A percentile compares a stretch with the other conserved stretches of the same genome.
Evolutionary conservation across 1,139 yeast species (phyloP).

Genomic region (Hyphopichia burtonii): DNA sequence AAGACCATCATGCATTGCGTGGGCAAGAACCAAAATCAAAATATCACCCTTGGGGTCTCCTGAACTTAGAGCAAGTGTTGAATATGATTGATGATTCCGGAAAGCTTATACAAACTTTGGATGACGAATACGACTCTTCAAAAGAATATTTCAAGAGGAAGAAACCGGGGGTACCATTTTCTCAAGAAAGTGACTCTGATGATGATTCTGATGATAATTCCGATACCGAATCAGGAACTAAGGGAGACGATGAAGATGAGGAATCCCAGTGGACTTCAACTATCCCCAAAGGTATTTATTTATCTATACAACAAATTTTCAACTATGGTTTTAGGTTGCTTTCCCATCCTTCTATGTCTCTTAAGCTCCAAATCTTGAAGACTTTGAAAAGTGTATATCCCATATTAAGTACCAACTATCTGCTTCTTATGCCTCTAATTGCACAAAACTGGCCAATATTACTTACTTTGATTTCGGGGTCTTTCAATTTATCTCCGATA

Average conservation of each 20-base stretch:
- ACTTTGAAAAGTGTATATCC: constrained; percentile 55
- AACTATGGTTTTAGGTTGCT: constrained; percentile 70
- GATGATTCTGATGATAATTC: constrained; percentile 32
- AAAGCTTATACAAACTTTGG: constrained; percentile 29
- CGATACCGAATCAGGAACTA: constrained; percentile 17
- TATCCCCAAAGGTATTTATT: constrained; percentile 58
- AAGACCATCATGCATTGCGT: constrained; percentile 11
- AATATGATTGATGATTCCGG: constrained; percentile 40
- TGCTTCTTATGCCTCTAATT: constrained; percentile 61
- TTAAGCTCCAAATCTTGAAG: constrained; percentile 56
- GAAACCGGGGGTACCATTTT: constrained; percentile 34
- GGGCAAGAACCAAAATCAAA: constrained; percentile 17
- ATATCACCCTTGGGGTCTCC: constrained; percentile 59
- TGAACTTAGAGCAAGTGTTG: constrained; percentile 34
- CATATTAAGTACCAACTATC: constrained; percentile 59
- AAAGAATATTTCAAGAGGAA: constrained; percentile 33
- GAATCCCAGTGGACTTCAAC: constrained; percentile 57
- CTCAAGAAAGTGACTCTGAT: constrained; percentile 35
- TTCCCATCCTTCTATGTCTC: constrained; percentile 61
- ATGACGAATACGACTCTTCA: constrained; percentile 22
- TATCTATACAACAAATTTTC: constrained; percentile 57
- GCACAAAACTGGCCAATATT: constrained; percentile 67
- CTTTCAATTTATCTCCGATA: constrained; percentile 9
- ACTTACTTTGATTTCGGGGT: constrained; percentile 16
- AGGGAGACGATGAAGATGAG: constrained; percentile 13